Evolutionary conservation across 1,139 yeast genomes (phyloP).

Genomic region (Yarrowia galli): DNA sequence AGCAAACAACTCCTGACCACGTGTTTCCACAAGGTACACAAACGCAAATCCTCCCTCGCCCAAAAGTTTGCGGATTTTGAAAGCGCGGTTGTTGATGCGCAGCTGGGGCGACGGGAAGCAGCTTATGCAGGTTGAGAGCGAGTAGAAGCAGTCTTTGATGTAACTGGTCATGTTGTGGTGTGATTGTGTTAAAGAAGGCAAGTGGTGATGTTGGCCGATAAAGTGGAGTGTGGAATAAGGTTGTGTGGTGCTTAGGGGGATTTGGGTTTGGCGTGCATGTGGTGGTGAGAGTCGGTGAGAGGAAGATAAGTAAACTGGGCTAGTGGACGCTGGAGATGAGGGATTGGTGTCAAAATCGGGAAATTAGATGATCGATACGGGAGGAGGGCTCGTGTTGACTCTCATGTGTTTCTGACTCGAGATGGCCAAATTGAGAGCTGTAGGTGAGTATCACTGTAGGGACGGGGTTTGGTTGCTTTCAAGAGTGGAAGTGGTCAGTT

Average conservation of each 20-base stretch:
- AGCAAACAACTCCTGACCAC: constrained; percentile 65
- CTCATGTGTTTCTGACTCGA: too few species aligned
- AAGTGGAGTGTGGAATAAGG: constrained; percentile 1
- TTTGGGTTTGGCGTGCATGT: neutral
- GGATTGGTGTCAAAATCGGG: too few species aligned
- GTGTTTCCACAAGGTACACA: constrained; percentile 77
- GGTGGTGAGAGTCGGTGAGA: neutral
- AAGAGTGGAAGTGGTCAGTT: too few species aligned
- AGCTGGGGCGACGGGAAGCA: constrained; percentile 53
- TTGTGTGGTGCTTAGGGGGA: neutral
- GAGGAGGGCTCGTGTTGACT: too few species aligned
- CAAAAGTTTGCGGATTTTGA: constrained; percentile 65
- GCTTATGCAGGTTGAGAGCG: constrained; percentile 50
- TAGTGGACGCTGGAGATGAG: too few species aligned
- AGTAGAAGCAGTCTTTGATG: constrained; percentile 46
- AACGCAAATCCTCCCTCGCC: constrained; percentile 94
- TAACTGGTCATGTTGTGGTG: constrained; percentile 42
- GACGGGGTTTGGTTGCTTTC: too few species aligned
- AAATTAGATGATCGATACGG: too few species aligned
- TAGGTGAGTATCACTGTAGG: too few species aligned
- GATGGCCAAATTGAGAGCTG: too few species aligned
- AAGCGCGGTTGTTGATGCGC: constrained; percentile 50
- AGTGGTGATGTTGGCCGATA: neutral
- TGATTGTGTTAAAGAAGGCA: neutral
- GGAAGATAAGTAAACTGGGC: too few species aligned